Base-by-base conservation (phyloP, 441 rosid species). In the Erodium texanum region DNA sequence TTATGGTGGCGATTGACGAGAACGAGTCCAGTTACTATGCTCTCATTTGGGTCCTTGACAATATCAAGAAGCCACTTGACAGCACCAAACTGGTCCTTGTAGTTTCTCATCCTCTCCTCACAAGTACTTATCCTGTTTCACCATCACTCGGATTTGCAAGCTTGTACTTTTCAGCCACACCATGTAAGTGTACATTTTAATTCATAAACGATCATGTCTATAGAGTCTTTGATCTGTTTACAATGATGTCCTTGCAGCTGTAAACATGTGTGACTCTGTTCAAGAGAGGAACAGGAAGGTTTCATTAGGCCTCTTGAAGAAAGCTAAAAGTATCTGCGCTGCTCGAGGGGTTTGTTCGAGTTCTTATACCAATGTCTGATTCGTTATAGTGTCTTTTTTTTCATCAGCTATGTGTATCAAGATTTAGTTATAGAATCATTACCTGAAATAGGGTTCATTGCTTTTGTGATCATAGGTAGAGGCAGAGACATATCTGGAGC, bases 1-100 rank as follows among this genome's bases (percentile, higher is more conserved):
- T 84, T 70, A 84, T 86, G 90, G 77, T 86, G 69, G 73, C 78
- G 61, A 80, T 84, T 61, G 90, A 86, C 18, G 88, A 84, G 77
- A 78, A 69, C 32, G 82, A 82, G 36, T 56, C 72, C 71, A 86
- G 85, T 68, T 80, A 81, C 72, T 68, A 81, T 29, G 82, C 82
- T 18, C 83, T 86, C 70, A 67, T 77, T 62, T 86, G 87, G 87
- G 82, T 72, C 11, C 82, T 86, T 24, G 61, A 71, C 70, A 80
- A 83, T 67, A 87, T 84, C 22, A 84, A 82, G 72, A 79, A 82
- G 29, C 14, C 74, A 22, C 58, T 76, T 7, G 66, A 65, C 10
- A 74, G 38, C 62, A 69, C 80, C 9, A 74, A 73, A 34, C 67
- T 86, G 45, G 66, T 81, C 19, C 54, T 84, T 20, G 79, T 80